phyloP scores from a whole-genome alignment of 352 stramenopile genomes.

The Phytophthora fragariae region DNA sequence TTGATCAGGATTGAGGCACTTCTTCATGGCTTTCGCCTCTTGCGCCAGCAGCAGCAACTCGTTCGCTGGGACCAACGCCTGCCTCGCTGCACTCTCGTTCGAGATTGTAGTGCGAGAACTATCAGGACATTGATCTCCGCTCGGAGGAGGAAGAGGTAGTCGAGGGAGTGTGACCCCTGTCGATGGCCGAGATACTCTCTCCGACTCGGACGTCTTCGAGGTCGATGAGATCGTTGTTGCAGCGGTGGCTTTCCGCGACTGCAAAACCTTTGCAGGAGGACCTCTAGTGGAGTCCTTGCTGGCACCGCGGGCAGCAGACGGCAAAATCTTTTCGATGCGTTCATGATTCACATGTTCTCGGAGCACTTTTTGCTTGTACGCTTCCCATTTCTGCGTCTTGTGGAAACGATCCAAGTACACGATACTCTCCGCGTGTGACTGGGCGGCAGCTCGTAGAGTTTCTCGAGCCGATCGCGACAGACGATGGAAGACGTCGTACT shows the following conservation, averaged over 20 bases:
- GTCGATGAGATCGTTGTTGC: background rate
- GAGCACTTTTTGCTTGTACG: slow-evolving; percentile 61
- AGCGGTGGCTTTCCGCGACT: slow-evolving; percentile 7
- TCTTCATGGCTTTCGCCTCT: slow-evolving; percentile 25
- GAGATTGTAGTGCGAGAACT: background rate
- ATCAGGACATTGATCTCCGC: background rate
- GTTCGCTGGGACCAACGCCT: slow-evolving; percentile 59
- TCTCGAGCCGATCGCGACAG: slow-evolving; percentile 64
- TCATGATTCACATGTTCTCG: slow-evolving; percentile 54
- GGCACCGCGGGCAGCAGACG: slow-evolving; percentile 8
- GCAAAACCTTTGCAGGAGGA: slow-evolving; percentile 8
- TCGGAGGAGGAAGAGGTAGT: background rate
- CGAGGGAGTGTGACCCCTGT: background rate
- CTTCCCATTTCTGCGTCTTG: slow-evolving; percentile 77
- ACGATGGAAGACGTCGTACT: slow-evolving; percentile 84
- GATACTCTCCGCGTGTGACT: slow-evolving; percentile 55
- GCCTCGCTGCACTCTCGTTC: slow-evolving; percentile 5
- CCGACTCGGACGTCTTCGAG: background rate
- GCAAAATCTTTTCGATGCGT: slow-evolving; percentile 58
- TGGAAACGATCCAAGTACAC: slow-evolving; percentile 76
- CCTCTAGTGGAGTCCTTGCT: background rate
- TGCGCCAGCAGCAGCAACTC: slow-evolving; percentile 59
- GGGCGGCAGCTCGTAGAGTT: slow-evolving; percentile 53
- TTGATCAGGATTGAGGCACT: slow-evolving; percentile 26
- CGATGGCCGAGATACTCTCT: background rate